These are phyloP conservation scores for Aurantiochytrium sp. DNA, from an alignment of 108 stramenopile species.

Conservation along the genomic window DNA sequence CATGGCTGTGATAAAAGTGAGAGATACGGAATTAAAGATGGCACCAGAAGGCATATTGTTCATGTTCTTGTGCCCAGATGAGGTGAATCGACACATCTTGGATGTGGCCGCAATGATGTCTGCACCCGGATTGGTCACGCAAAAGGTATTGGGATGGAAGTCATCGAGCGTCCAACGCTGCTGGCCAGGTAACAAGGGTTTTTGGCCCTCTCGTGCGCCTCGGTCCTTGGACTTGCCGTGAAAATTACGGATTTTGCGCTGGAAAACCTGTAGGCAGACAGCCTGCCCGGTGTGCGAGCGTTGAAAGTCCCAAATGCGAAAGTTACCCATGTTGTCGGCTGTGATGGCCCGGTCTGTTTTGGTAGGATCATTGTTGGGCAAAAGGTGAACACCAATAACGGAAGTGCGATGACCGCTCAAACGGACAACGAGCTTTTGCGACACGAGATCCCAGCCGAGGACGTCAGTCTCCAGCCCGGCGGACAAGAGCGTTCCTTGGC, in stretches of 20 bases:
- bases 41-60: not conserved
- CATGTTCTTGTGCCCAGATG: not conserved
- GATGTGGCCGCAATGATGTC: not conserved
- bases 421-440: not conserved
- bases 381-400: not conserved
- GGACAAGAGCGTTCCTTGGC: not conserved
- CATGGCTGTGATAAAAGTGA: not conserved
- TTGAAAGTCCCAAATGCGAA: constrained; percentile 3
- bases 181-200: not conserved
- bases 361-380: not conserved
- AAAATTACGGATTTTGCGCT: not conserved
- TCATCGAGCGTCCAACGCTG: not conserved
- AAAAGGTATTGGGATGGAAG: not conserved
- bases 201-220: not conserved
- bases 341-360: not conserved
- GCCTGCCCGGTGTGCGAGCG: not conserved
- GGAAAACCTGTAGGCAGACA: not conserved
- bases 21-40: not conserved
- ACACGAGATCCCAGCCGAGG: not conserved
- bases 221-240: not conserved
- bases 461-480: not conserved
- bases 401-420: not conserved
- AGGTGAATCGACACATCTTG: not conserved
- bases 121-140: not conserved
- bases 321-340: not conserved